Percentiles rank a stretch among this genome's conserved stretches.
phyloP scores from a whole-genome alignment of 2,329 filamentous ascomycete genomes.

The Alternaria arborescens region DNA sequence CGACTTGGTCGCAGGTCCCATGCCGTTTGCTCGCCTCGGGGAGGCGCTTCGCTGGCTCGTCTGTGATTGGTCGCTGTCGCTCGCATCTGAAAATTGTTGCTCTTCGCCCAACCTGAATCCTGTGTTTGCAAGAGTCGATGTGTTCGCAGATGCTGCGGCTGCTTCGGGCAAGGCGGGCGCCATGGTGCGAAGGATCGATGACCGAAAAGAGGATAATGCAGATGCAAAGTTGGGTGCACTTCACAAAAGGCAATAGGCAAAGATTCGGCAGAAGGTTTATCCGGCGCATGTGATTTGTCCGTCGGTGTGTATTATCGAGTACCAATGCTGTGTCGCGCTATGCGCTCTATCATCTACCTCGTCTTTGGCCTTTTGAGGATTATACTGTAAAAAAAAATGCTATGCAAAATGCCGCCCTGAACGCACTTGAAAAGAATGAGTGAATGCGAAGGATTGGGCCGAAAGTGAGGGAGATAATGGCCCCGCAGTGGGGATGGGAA shows the following conservation, averaged over 20 bases:
- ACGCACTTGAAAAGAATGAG: conserved; percentile 5
- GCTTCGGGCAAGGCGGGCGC: conserved; percentile 12
- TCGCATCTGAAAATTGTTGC: conserved; percentile 24
- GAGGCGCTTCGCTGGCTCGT: conserved; percentile 30
- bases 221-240: conserved; percentile 13
- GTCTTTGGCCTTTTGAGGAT: conserved; percentile 28
- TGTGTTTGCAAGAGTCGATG: conserved; percentile 1
- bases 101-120: conserved; percentile 26
- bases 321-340: conserved; percentile 23
- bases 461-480: conserved; percentile 14
- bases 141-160: background rate
- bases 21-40: conserved; percentile 17
- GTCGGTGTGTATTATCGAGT: conserved; percentile 26
- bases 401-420: conserved; percentile 34
- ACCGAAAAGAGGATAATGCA: conserved; percentile 8
- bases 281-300: conserved; percentile 35
- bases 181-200: conserved; percentile 15
- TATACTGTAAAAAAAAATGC: conserved; percentile 21
- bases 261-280: conserved; percentile 26
- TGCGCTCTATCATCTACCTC: conserved; percentile 35
- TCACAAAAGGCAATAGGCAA: conserved; percentile 21
- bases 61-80: conserved; percentile 37
- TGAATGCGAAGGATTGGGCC: conserved; percentile 25
- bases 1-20: conserved; percentile 20
- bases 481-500: conserved; percentile 17